Evolutionary conservation across 306 rosid species (phyloP), one percentile per base, ranked within the genome.

Genomic region (Abrus precatorius): DNA sequence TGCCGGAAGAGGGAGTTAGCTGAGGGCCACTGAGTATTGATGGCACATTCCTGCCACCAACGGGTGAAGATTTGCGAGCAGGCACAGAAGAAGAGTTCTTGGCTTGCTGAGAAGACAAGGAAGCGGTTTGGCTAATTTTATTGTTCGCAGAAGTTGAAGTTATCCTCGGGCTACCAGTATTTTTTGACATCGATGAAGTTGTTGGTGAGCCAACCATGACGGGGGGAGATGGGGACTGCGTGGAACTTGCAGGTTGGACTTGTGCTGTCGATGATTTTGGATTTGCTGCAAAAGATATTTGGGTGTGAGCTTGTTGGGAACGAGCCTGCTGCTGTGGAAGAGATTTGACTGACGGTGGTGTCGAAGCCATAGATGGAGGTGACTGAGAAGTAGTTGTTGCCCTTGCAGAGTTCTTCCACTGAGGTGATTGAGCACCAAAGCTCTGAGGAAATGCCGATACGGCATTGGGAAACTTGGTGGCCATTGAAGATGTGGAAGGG

Each of bases 151-250:
- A 74, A 47, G 87, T 34, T 4, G 97, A 87, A 5, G 88, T 85
- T 11, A 95, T 89, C 84, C 97, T 88, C 11, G 99, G 98, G 89
- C 98, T 96, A 76, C 98, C 93, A 28, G 93, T 93, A 75, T 96
- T 85, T 77, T 91, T 95, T 0, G 98, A 90, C 84, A 93, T 83
- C 1, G 99, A 90, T 10, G 97, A 94, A 41, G 91, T 82, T n/a
- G 98, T 90, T 41, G 98, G 98, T 20, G 97, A 93, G 48, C 93
- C 94, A 55, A 86, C 96, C 94, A 91, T 86, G 45, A 90, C 81
- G 5, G 91, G 94, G 53, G 92, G 94, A 38, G 99, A 93, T 38
- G 96, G 89, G 5, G 98, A 87, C 83, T 93, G 99, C 55, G 79
- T 85, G 74, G 89, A 76, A 63, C 84, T 83, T 70, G 86, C 77